Conservation (phyloP, 352 stramenopile genomes). For the Pythium monospermum region DNA sequence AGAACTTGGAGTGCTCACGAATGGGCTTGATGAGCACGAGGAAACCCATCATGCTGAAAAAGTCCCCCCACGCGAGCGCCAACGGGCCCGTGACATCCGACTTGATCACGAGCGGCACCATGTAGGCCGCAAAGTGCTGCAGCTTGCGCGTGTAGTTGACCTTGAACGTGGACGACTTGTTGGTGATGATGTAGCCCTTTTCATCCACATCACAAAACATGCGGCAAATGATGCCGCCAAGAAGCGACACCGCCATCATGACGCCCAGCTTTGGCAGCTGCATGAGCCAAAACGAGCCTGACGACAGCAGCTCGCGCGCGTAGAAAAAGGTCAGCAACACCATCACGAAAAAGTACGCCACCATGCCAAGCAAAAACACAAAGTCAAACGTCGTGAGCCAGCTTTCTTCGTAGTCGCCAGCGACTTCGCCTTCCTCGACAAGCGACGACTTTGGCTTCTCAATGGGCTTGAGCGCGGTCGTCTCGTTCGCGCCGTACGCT, state of each 20-base stretch:
- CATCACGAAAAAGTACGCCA: conserved; percentile 33
- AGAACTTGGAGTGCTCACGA: conserved; percentile 70
- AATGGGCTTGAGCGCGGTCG: conserved; percentile 34
- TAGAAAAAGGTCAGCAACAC: conserved; percentile 49
- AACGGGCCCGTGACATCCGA: conserved; percentile 49
- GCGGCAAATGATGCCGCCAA: conserved; percentile 74
- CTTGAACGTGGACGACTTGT: conserved; percentile 70
- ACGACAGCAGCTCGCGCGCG: conserved; percentile 18
- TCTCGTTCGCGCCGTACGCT: conserved; percentile 38
- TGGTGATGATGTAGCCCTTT: conserved; percentile 82
- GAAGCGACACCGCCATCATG: conserved; percentile 62
- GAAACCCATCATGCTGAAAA: conserved; percentile 78
- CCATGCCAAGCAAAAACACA: conserved; percentile 50
- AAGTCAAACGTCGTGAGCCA: conserved; percentile 57
- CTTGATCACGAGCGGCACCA: conserved; percentile 75
- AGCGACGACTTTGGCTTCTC: conserved; percentile 40
- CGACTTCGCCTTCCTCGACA: conserved; percentile 55
- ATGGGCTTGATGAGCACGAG: conserved; percentile 82
- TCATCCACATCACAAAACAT: conserved; percentile 82
- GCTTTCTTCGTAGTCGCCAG: conserved; percentile 50
- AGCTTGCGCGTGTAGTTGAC: conserved; percentile 87
- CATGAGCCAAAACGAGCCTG: conserved; percentile 17
- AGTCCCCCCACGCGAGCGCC: conserved; percentile 75
- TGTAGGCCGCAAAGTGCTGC: conserved; percentile 70
- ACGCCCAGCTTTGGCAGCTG: conserved; percentile 47